Percentiles rank a stretch among this genome's conserved stretches.
These are phyloP conservation scores for Theobroma cacao DNA, from an alignment of 345 rosid genomes.

Conservation along the genomic window DNA sequence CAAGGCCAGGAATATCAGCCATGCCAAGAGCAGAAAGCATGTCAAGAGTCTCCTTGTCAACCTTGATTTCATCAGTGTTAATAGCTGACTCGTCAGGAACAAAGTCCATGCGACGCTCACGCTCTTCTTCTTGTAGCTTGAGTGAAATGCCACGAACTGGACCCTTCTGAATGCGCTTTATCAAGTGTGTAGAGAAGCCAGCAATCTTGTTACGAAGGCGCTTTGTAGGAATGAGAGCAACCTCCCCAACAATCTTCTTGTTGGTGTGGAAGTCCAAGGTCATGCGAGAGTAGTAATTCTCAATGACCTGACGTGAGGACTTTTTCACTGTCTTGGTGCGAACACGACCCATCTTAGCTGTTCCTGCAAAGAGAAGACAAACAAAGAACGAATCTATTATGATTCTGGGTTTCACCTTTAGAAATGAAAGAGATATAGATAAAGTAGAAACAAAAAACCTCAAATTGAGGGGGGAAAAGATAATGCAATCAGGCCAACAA, in stretches of 20 bases:
- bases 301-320: slow-evolving; percentile 65
- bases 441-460: background rate
- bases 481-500: background rate
- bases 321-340: slow-evolving; percentile 78
- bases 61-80: slow-evolving; percentile 46
- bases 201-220: slow-evolving; percentile 77
- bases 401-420: background rate
- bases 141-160: slow-evolving; percentile 73
- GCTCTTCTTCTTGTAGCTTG: slow-evolving; percentile 75
- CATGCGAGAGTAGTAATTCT: slow-evolving; percentile 68
- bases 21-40: slow-evolving; percentile 67
- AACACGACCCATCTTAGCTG: slow-evolving; percentile 60
- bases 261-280: slow-evolving; percentile 69
- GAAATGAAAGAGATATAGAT: background rate
- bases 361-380: background rate
- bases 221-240: slow-evolving; percentile 68
- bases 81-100: slow-evolving; percentile 74
- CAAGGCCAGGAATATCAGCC: slow-evolving; percentile 43
- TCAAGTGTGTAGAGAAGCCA: slow-evolving; percentile 67
- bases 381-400: background rate
- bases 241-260: slow-evolving; percentile 67
- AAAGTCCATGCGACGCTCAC: slow-evolving; percentile 75
- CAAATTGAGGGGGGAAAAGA: background rate
- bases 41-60: slow-evolving; percentile 60
- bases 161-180: slow-evolving; percentile 72